Conservation (phyloP, 129 eudicot species). For the Flaveria ramosissima region DNA sequence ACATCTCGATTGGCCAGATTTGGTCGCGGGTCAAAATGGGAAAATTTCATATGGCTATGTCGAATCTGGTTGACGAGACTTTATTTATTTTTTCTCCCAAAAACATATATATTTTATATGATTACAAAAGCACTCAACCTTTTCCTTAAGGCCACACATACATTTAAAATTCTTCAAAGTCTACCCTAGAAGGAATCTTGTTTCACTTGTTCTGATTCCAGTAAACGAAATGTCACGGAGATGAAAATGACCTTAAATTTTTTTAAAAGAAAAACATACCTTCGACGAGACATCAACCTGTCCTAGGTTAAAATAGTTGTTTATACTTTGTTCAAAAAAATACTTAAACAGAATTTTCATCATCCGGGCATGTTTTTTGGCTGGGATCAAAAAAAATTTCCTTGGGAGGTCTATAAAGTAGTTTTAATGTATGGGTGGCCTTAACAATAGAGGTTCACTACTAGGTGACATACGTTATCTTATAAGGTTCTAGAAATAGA, state of each 20-base stretch:
- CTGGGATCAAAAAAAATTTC: neutral
- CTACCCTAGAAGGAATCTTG: neutral
- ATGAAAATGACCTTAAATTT: neutral
- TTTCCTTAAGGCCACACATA: neutral
- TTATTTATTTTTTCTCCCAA: neutral
- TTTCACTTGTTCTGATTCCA: neutral
- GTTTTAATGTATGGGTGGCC: neutral
- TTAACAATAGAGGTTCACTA: neutral
- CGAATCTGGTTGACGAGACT: neutral
- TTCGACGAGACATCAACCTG: neutral
- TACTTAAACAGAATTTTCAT: neutral
- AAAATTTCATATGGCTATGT: neutral
- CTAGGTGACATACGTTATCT: neutral
- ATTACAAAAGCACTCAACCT: neutral
- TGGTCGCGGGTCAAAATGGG: neutral
- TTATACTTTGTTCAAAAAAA: neutral
- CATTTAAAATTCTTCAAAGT: neutral
- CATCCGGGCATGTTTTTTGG: neutral
- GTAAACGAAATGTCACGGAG: neutral
- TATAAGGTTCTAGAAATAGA: neutral
- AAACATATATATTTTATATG: neutral
- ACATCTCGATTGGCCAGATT: neutral
- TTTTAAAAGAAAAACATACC: neutral
- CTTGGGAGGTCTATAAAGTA: neutral
- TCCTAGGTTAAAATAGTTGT: neutral